Evolutionary conservation across 345 rosid species (phyloP), one percentile per base, ranked within the genome.

Genomic region (Firmiana major): DNA sequence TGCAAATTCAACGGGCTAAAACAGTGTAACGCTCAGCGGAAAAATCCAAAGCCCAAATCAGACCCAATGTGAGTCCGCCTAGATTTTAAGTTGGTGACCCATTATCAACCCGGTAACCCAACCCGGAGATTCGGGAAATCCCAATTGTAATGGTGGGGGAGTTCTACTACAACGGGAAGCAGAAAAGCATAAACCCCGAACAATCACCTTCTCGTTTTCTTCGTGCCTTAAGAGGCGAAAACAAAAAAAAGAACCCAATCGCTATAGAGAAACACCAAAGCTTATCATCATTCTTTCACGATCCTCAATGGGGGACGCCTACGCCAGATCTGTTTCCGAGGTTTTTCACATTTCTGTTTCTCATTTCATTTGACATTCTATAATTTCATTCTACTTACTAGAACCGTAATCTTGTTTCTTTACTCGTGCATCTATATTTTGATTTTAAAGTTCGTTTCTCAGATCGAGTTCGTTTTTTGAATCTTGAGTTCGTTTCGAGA

Each of bases 271-370:
- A n/a, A 45, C 68, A n/a, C 9, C 54, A 13, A 19, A 60, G 43
- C 58, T 57, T 42, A 26, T 71, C 62, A 9, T 51, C 6, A 7
- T 11, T 31, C 34, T 31, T 31, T 3, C 34, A 1, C 63, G 46
- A 71, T 53, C 70, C 69, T 70, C 71, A 36, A 93, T 96, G 99
- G 99, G 93, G 81, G 96, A 93, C 81, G 98, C 99, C 8, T 93
- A 85, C 71, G 95, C 97, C 77, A 91, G 97, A 96, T 96, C 99
- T 82, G 92, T 89, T 75, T 5, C 91, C 13, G 99, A 96, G 99
- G 99, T 93, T 75, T 81, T 80, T 81, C 40, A 19, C 79, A 63
- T 79, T 45, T 53, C 67, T 64, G 55, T 77, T 28, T 63, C 72
- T 79, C 57, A 57, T 40, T 71, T 40, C 53, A 24, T 15, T 76